These are phyloP conservation scores for Elsinoe fawcettii DNA, from an alignment of 2,329 filamentous ascomycete genomes.

Conservation along the genomic window DNA sequence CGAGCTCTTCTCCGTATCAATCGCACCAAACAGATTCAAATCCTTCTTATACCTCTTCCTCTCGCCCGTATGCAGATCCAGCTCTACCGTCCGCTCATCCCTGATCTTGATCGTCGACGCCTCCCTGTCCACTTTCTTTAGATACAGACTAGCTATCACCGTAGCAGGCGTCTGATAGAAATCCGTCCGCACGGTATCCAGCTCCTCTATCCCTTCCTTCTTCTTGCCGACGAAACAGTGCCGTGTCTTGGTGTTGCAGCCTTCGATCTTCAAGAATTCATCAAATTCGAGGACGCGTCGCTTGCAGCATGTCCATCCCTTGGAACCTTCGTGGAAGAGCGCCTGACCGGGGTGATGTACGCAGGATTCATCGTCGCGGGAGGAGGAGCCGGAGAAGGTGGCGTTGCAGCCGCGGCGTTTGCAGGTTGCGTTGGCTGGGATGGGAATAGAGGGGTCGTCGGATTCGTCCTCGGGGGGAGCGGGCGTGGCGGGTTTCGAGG, in stretches of 20 bases:
- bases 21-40: constrained; percentile 67
- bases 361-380: constrained; percentile 64
- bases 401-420: constrained; percentile 67
- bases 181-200: constrained; percentile 77
- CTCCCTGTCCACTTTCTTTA: constrained; percentile 92
- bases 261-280: constrained; percentile 92
- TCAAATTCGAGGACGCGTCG: constrained; percentile 91
- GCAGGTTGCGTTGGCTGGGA: constrained; percentile 68
- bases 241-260: constrained; percentile 71
- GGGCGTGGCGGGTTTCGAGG: constrained; percentile 34
- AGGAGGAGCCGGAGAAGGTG: constrained; percentile 49
- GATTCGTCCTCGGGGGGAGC: constrained; percentile 69
- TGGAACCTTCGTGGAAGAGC: constrained; percentile 96
- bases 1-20: constrained; percentile 66
- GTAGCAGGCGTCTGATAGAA: constrained; percentile 86
- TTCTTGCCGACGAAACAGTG: constrained; percentile 79
- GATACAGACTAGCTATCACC: constrained; percentile 85
- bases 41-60: constrained; percentile 70
- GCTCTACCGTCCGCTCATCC: constrained; percentile 50
- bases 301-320: constrained; percentile 97
- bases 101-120: constrained; percentile 65
- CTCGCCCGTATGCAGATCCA: constrained; percentile 83
- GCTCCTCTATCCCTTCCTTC: constrained; percentile 57
- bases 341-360: constrained; percentile 82
- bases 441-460: constrained; percentile 67